A percentile compares a stretch with the other conserved stretches of the same genome.
Conservation (phyloP, 2,329 filamentous ascomycete species). For the Xylaria sp. region DNA sequence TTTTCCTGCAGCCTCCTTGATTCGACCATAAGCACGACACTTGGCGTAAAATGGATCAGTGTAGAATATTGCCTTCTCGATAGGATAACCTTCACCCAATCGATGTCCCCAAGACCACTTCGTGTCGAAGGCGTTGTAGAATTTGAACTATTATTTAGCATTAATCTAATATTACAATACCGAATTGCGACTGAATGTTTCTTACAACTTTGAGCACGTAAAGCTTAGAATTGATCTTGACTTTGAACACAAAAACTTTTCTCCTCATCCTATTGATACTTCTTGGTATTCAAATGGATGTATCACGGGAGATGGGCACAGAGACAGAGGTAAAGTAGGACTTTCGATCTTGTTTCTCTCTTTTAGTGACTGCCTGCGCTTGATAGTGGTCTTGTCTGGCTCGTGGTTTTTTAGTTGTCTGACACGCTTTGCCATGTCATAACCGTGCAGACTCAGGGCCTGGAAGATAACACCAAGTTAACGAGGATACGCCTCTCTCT, state of each 20-base stretch:
- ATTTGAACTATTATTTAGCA: slow-evolving; percentile 7
- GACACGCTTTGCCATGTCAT: too few species aligned
- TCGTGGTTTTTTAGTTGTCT: neutral
- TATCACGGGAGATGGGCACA: neutral
- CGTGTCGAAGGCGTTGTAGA: neutral
- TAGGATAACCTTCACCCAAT: neutral
- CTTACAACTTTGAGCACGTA: slow-evolving; percentile 15
- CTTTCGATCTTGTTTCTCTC: neutral
- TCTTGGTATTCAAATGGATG: slow-evolving; percentile 3
- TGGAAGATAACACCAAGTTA: too few species aligned
- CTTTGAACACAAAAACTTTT: slow-evolving; percentile 11
- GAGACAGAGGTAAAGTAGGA: neutral
- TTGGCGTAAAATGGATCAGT: slow-evolving; percentile 12
- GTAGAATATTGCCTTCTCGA: neutral
- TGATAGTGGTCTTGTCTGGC: neutral
- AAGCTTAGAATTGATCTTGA: slow-evolving; percentile 6
- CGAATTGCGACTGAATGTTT: neutral
- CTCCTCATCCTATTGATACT: slow-evolving; percentile 4
- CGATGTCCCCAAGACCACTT: neutral
- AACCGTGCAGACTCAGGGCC: too few species aligned
- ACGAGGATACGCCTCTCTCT: too few species aligned
- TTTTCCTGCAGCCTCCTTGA: neutral
- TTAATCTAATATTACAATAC: neutral
- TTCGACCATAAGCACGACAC: slow-evolving; percentile 16
- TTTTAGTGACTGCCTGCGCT: neutral